phyloP scores from a whole-genome alignment of 208 protist genomes.

The Acanthamoeba castellanii region DNA sequence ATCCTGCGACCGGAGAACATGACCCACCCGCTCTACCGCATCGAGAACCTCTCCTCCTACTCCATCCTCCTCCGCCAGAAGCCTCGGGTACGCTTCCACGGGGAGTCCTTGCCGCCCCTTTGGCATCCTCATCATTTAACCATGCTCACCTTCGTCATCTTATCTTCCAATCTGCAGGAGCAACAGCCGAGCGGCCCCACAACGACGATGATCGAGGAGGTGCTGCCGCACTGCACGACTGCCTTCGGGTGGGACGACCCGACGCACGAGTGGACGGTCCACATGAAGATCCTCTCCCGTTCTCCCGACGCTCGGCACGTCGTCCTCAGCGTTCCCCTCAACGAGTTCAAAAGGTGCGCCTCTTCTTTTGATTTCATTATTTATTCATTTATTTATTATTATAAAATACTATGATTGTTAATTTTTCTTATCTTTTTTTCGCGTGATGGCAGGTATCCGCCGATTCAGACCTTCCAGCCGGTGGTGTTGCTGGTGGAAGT shows the following conservation, averaged over 20 bases:
- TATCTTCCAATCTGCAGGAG: too few species aligned
- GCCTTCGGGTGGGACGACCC: conserved; percentile 39
- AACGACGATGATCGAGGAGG: not conserved
- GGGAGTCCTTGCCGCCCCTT: not conserved
- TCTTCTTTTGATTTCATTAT: not conserved
- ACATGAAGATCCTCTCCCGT: conserved; percentile 5
- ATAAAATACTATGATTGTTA: not conserved
- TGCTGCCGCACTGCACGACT: conserved; percentile 1
- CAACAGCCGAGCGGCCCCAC: not conserved
- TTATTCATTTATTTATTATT: not conserved
- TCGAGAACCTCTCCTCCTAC: conserved; percentile 47
- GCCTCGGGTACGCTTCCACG: not conserved
- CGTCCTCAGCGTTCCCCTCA: not conserved
- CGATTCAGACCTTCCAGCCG: not conserved
- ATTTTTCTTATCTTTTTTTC: not conserved
- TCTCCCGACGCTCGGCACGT: not conserved
- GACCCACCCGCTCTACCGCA: conserved; percentile 40
- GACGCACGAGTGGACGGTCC: not conserved
- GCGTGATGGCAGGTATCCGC: not conserved
- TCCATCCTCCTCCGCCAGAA: not conserved
- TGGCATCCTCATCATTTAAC: not conserved
- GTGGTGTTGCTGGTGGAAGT: conserved; percentile 5
- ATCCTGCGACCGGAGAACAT: conserved; percentile 8
- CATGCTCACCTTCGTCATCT: not conserved
- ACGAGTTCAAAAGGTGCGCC: not conserved